A percentile compares a stretch with the other conserved stretches of the same genome.
These are phyloP conservation scores for Dicorynia guianensis DNA, from an alignment of 306 rosid species.

Conservation along the genomic window DNA sequence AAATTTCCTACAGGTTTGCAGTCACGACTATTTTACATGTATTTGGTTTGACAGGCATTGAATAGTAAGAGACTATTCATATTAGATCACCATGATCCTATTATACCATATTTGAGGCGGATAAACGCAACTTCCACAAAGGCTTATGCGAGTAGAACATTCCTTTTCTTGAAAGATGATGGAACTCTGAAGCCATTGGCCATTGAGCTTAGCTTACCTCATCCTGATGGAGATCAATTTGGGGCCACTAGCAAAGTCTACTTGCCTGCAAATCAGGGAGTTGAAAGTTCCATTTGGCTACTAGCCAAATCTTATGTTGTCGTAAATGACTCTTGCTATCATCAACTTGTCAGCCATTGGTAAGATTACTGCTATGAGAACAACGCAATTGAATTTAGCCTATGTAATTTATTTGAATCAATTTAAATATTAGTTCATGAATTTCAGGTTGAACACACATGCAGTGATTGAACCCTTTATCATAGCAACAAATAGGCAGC, in stretches of 20 bases:
- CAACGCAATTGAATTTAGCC: neutral
- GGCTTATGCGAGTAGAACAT: constrained; percentile 68
- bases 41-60: constrained; percentile 58
- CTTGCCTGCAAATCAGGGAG: constrained; percentile 63
- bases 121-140: constrained; percentile 56
- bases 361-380: constrained; percentile 35
- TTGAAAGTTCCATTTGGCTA: constrained; percentile 61
- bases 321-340: constrained; percentile 71
- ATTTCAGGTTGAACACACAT: constrained; percentile 75
- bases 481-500: constrained; percentile 52
- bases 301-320: constrained; percentile 80
- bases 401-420: neutral
- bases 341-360: constrained; percentile 82
- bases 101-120: constrained; percentile 65
- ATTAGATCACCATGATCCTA: constrained; percentile 69
- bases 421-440: neutral
- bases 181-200: constrained; percentile 81
- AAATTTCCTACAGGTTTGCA: neutral
- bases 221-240: constrained; percentile 56
- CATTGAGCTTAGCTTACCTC: constrained; percentile 69
- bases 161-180: constrained; percentile 66
- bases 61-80: constrained; percentile 60
- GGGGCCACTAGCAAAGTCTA: constrained; percentile 63
- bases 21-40: neutral
- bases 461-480: constrained; percentile 80